A percentile compares a stretch with the other conserved stretches of the same genome.
phyloP scores from a whole-genome alignment of 2,329 filamentous ascomycete genomes.

The Colletotrichum higginsianum region DNA sequence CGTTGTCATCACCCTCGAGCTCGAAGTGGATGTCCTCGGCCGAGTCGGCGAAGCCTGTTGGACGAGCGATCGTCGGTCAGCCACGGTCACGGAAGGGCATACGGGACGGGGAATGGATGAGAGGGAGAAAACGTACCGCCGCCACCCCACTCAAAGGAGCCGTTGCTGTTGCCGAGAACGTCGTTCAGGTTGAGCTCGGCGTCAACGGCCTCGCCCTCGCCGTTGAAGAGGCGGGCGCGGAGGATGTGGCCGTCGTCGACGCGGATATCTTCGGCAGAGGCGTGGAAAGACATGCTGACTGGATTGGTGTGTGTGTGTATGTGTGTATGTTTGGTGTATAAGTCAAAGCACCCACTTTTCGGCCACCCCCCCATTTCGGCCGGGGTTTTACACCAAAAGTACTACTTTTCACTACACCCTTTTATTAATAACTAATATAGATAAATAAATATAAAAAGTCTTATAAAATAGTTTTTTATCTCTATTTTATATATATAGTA shows the following conservation, averaged over 20 bases:
- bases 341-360: too few relatives aligned
- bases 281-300: constrained; percentile 65
- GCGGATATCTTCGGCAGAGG: constrained; percentile 60
- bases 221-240: constrained; percentile 56
- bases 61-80: not conserved
- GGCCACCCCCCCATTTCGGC: too few relatives aligned
- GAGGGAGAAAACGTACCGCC: constrained; percentile 42
- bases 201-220: constrained; percentile 60
- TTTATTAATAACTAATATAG: too few relatives aligned
- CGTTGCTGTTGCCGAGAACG: constrained; percentile 66
- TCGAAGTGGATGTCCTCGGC: constrained; percentile 63
- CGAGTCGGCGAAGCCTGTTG: constrained; percentile 60
- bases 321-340: not conserved
- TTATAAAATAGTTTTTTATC: too few relatives aligned
- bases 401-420: too few relatives aligned
- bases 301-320: constrained; percentile 6
- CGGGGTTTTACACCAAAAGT: too few relatives aligned
- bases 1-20: constrained; percentile 64
- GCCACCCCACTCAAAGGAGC: constrained; percentile 63
- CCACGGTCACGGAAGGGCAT: not conserved
- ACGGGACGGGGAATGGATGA: not conserved
- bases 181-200: constrained; percentile 64
- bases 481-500: too few relatives aligned
- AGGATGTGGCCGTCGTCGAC: constrained; percentile 67
- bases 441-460: too few relatives aligned